phyloP scores from a whole-genome alignment of 2,329 filamentous ascomycete genomes.

The Annulohypoxylon truncatum region DNA sequence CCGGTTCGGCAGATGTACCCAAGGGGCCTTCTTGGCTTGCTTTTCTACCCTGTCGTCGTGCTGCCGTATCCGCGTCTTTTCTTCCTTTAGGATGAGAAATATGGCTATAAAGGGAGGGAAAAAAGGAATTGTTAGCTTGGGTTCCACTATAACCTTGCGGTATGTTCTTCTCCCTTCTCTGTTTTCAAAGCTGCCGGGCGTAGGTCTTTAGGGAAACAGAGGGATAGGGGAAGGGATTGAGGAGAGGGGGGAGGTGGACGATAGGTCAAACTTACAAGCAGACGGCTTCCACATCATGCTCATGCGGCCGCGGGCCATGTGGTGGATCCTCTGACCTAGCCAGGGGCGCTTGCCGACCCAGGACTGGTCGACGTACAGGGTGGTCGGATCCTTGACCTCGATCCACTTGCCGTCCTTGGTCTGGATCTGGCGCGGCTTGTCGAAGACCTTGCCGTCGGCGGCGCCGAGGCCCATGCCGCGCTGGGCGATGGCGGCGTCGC shows the following conservation, averaged over 20 bases:
- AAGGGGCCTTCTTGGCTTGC: slow-evolving; percentile 79
- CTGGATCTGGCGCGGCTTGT: slow-evolving; percentile 68
- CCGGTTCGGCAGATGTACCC: slow-evolving; percentile 89
- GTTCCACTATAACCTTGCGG: too few species aligned
- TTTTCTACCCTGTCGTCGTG: slow-evolving; percentile 82
- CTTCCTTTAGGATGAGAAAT: slow-evolving; percentile 88
- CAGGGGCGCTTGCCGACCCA: slow-evolving; percentile 87
- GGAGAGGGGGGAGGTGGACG: too few species aligned
- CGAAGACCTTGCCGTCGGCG: slow-evolving; percentile 54
- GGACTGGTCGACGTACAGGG: slow-evolving; percentile 89
- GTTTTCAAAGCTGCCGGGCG: background rate
- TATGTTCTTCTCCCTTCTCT: background rate
- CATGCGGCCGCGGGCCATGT: slow-evolving; percentile 79
- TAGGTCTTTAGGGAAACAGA: background rate
- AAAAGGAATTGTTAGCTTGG: background rate
- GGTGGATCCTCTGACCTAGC: slow-evolving; percentile 69
- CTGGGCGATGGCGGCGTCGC: slow-evolving; percentile 81
- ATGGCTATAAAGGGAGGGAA: too few species aligned
- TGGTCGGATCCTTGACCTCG: slow-evolving; percentile 77
- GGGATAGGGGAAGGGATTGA: background rate
- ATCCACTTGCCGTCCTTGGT: slow-evolving; percentile 81
- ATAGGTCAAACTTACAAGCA: slow-evolving; percentile 83
- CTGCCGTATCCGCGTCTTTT: slow-evolving; percentile 86
- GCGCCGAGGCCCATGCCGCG: slow-evolving; percentile 84
- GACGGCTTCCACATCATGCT: slow-evolving; percentile 76